A percentile compares a stretch with the other conserved stretches of the same genome.
Evolutionary conservation across 352 stramenopile genomes (phyloP).

Genomic region (Blastocystis sp.): DNA sequence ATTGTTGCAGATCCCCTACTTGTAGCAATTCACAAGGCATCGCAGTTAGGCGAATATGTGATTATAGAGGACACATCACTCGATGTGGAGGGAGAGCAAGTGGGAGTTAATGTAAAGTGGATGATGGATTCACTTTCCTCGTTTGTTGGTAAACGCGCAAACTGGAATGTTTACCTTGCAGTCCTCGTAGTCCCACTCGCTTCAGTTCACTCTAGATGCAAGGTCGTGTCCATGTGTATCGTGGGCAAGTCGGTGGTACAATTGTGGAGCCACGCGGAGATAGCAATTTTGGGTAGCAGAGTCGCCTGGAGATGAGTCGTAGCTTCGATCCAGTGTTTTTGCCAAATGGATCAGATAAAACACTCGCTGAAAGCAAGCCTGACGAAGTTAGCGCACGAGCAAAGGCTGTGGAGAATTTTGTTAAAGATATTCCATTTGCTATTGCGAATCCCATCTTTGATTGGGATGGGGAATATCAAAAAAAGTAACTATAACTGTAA

Average conservation of each 20-base stretch:
- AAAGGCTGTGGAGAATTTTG: constrained; percentile 51
- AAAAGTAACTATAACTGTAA: neutral
- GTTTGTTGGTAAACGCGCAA: constrained; percentile 15
- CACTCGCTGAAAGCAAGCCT: constrained; percentile 26
- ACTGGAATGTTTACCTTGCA: constrained; percentile 44
- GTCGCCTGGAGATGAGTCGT: neutral
- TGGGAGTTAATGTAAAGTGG: constrained; percentile 54
- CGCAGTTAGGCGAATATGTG: constrained; percentile 46
- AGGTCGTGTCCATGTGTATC: constrained; percentile 49
- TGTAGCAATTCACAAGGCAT: constrained; percentile 53
- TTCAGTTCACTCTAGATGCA: neutral
- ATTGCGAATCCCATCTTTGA: constrained; percentile 59
- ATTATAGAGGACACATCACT: constrained; percentile 47
- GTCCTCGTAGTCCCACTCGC: neutral
- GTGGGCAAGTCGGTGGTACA: neutral
- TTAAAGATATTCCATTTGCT: constrained; percentile 42
- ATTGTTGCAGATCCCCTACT: constrained; percentile 48
- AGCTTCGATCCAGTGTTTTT: constrained; percentile 54
- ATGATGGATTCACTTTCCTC: constrained; percentile 30
- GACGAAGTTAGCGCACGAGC: constrained; percentile 17
- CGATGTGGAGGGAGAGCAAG: constrained; percentile 35
- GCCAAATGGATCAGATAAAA: neutral
- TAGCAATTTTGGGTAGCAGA: constrained; percentile 21
- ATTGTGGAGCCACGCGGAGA: constrained; percentile 39
- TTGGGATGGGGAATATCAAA: constrained; percentile 45